Conservation (phyloP, 805 yeast species). For the Wickerhamia fluorescens region DNA sequence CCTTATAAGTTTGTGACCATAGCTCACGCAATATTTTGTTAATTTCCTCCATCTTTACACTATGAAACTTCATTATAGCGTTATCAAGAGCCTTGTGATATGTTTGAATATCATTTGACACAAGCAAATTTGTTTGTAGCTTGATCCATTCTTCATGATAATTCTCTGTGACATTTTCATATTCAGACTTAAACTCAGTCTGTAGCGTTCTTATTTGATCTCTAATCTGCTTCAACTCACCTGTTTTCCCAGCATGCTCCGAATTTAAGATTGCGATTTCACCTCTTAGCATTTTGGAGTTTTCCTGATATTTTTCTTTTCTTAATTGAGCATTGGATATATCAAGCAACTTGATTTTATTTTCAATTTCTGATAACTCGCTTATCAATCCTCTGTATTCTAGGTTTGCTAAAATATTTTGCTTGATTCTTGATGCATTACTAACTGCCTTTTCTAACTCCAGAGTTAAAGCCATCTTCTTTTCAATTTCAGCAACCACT, state of each 20-base stretch:
- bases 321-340: slow-evolving; percentile 51
- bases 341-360: slow-evolving; percentile 40
- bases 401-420: slow-evolving; percentile 57
- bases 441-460: slow-evolving; percentile 18
- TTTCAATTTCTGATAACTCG: slow-evolving; percentile 31
- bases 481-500: slow-evolving; percentile 18
- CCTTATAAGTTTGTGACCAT: slow-evolving; percentile 92
- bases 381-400: slow-evolving; percentile 43
- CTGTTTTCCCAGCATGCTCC: slow-evolving; percentile 65
- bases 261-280: slow-evolving; percentile 51
- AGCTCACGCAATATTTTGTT: slow-evolving; percentile 81
- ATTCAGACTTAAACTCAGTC: slow-evolving; percentile 64
- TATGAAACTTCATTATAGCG: slow-evolving; percentile 90
- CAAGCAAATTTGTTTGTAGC: slow-evolving; percentile 66
- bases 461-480: slow-evolving; percentile 11
- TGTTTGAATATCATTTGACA: slow-evolving; percentile 73
- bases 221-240: slow-evolving; percentile 78
- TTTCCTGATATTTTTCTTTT: slow-evolving; percentile 53
- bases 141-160: slow-evolving; percentile 69
- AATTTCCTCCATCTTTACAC: slow-evolving; percentile 86
- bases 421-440: slow-evolving; percentile 35
- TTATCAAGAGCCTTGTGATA: slow-evolving; percentile 82
- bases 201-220: slow-evolving; percentile 55
- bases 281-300: slow-evolving; percentile 44
- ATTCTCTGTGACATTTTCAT: slow-evolving; percentile 52